Base-by-base conservation (phyloP, 768 basidiomycete species). In the Nidula microcarpa region DNA sequence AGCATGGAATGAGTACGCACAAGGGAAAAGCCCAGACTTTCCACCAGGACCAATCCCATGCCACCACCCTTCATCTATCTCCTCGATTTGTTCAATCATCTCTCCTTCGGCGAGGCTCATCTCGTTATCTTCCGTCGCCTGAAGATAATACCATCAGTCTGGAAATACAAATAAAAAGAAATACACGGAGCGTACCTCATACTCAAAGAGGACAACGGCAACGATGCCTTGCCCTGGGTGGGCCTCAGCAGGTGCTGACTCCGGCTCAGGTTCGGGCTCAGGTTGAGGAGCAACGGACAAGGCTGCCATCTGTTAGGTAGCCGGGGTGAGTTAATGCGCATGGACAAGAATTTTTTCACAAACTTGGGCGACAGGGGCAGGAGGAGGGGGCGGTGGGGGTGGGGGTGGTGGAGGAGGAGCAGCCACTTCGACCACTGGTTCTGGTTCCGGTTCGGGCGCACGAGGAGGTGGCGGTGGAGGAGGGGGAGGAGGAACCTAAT, bases 21-120 rank as follows among this genome's bases (percentile, higher is more conserved):
- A 80, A 54, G 94, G 94, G 84, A 96, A 97, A 33, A 95, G 67
- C 6, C 94, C 95, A 5, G 69, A 74, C 73, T 88, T 86, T 5
- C 92, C 93, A 18, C 75, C 79, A 41, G 76, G 70, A 33, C 85
- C 86, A 47, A 84, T 74, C 17, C 92, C 95, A 53, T 75, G 80
- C 95, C 94, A 97, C 95, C 95, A 98, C 5, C 91, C 90, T 59
- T 91, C 89, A 58, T 88, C 91, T 13, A 91, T 68, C 68, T 91
- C 85, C 68, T 94, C 90, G 46, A 96, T 84, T 57, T 89, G 81
- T 52, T 87, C 83, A 47, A 97, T 83, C 35, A 85, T 68, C 62
- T 95, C 91, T 44, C 92, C 91, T 66, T 96, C 94, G 1, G 73
- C 57, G 18, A 97, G 77, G 53, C 67, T 67, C 74, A 98, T 84